phyloP scores from a whole-genome alignment of 2,329 filamentous ascomycete genomes.

The Botryosphaeria agaves region DNA sequence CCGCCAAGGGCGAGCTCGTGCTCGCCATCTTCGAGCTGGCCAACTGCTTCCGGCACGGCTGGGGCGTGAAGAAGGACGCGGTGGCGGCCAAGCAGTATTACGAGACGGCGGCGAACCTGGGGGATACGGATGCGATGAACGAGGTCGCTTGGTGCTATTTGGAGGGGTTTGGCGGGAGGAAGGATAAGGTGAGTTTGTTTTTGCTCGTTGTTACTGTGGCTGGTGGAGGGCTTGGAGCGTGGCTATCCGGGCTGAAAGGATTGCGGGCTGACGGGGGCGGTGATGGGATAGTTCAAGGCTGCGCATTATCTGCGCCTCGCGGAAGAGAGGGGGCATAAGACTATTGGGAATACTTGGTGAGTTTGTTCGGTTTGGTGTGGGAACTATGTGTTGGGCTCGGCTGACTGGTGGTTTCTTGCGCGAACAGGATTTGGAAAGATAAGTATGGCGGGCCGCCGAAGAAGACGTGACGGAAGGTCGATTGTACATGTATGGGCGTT shows the following conservation, averaged over 20 bases:
- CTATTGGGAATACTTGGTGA: constrained; percentile 87
- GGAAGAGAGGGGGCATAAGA: constrained; percentile 77
- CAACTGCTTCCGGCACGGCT: constrained; percentile 84
- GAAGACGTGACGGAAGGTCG: too few species aligned
- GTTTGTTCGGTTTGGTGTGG: constrained; percentile 18
- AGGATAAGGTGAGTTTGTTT: constrained; percentile 71
- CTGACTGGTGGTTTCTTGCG: neutral
- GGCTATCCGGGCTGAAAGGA: neutral
- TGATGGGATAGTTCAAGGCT: constrained; percentile 60
- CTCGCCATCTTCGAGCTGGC: constrained; percentile 91
- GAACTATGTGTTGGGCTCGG: constrained; percentile 1
- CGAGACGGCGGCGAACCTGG: constrained; percentile 90
- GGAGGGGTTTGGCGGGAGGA: constrained; percentile 92
- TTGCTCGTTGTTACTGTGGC: neutral
- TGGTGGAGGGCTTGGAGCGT: neutral
- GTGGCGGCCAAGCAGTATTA: constrained; percentile 83
- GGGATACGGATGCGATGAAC: constrained; percentile 95
- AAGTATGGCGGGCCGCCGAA: too few species aligned
- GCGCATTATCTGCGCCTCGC: constrained; percentile 87
- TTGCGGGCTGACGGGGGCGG: too few species aligned
- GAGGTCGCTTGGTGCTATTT: constrained; percentile 92
- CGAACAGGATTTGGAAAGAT: constrained; percentile 85
- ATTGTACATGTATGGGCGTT: too few species aligned
- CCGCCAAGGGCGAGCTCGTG: constrained; percentile 89
- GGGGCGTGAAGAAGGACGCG: constrained; percentile 77